Percentiles rank a stretch among this genome's conserved stretches.
These are phyloP conservation scores for Rhodosporidiobolus odoratus DNA, from an alignment of 768 basidiomycete species.

Conservation along the genomic window DNA sequence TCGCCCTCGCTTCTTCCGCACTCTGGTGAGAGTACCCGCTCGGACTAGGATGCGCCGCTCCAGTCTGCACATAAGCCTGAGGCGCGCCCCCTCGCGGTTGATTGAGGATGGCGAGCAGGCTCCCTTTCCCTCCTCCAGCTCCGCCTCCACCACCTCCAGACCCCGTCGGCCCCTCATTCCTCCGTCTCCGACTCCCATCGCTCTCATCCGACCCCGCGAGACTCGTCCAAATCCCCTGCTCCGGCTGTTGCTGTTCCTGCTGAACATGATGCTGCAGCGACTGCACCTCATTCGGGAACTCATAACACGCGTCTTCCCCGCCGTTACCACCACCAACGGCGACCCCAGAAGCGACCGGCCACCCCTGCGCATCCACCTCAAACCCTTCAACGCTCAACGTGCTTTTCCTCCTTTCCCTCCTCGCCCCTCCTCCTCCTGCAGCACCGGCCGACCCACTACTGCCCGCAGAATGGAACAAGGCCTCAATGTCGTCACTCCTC, in stretches of 20 bases:
- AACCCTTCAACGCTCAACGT: background rate
- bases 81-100: too few relatives aligned
- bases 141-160: too few relatives aligned
- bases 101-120: conserved; percentile 16
- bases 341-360: background rate
- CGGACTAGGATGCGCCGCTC: background rate
- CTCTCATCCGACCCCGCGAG: background rate
- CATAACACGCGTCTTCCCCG: background rate
- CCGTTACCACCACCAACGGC: background rate
- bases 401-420: background rate
- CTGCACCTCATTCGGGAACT: background rate
- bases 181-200: background rate
- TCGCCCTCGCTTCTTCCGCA: background rate
- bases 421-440: too few relatives aligned
- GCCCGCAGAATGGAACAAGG: background rate
- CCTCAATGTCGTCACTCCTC: background rate
- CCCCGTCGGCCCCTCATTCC: background rate
- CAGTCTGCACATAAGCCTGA: too few relatives aligned
- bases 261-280: background rate
- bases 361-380: background rate
- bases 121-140: background rate
- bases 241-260: background rate
- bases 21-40: background rate
- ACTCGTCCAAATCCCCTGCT: background rate
- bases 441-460: background rate